Base-by-base conservation (phyloP, 2,329 filamentous ascomycete genomes). In the Madurella fahalii region DNA sequence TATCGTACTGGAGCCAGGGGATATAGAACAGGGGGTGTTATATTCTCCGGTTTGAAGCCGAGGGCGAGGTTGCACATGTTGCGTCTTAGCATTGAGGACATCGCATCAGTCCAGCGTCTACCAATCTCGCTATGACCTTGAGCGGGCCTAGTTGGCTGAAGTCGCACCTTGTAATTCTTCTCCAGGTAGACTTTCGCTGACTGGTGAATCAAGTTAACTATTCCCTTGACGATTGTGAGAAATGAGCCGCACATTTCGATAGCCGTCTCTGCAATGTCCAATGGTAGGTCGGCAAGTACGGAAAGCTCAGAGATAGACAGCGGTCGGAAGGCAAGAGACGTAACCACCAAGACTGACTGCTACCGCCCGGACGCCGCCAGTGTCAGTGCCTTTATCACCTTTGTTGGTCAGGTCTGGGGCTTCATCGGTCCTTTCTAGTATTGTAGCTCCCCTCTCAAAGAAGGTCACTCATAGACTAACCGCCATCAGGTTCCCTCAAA, bases 321-420 rank as follows among this genome's bases (percentile, higher is more conserved):
- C 15, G 64, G 64, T 7, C 64, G 63, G 42, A 58, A 61, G 13
- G 58, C 57, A 18, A 58, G 47, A 30, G 48, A 41, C 2, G 49
- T 37, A 31, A 48, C 45, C 25, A 45, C 50, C n/a, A 67, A 56
- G n/a, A 64, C 52, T 1, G 82, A 85, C 59, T 81, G 78, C 61
- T 76, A 82, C 57, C 73, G 70, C 2, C 71, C 78, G 30, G 73
- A 81, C 40, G 72, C 79, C 0, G 76, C 76, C 1, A 75, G 76
- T 50, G 73, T 84, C 16, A 82, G 81, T 2, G 80, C 82, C 0
- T 84, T 83, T 58, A 74, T 84, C 58, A 83, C 75, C 3, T 72
- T 84, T 51, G 74, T 82, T 2, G 71, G 81, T 8, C 77, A 80
- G 54, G 76, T 74, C 1, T 81, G 75, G 74, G 77, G 77, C 0